A percentile compares a stretch with the other conserved stretches of the same genome.
phyloP scores from a whole-genome alignment of 164 flowering plant species.

The Echeveria elegans region DNA sequence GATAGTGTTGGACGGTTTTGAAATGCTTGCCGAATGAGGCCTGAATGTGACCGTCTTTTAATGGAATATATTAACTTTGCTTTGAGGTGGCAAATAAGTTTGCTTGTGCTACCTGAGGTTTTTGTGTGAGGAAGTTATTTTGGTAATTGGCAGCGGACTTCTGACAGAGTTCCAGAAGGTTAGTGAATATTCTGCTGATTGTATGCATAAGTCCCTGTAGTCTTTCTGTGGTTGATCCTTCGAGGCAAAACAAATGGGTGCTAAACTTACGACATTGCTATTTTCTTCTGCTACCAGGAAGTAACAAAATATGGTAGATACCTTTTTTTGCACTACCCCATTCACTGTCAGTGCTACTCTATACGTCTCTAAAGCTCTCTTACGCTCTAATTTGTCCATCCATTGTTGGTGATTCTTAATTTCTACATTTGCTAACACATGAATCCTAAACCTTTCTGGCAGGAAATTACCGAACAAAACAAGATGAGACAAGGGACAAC shows the following conservation, averaged over 20 bases:
- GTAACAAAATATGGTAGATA: no score
- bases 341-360: no score
- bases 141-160: background rate
- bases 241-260: background rate
- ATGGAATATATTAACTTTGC: background rate
- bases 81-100: background rate
- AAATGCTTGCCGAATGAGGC: background rate
- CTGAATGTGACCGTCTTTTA: background rate
- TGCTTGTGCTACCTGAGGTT: background rate
- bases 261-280: no score
- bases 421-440: background rate
- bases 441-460: no score
- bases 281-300: no score
- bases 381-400: no score
- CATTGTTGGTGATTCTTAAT: no score
- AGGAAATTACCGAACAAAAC: no score
- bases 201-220: background rate
- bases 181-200: background rate
- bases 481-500: background rate
- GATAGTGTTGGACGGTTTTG: background rate
- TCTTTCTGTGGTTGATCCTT: background rate
- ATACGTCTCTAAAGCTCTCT: no score
- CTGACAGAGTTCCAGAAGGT: conserved; percentile 1
- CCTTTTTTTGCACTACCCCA: no score
- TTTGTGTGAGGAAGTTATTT: background rate